phyloP scores from a whole-genome alignment of 306 rosid species.

The Purshia tridentata region DNA sequence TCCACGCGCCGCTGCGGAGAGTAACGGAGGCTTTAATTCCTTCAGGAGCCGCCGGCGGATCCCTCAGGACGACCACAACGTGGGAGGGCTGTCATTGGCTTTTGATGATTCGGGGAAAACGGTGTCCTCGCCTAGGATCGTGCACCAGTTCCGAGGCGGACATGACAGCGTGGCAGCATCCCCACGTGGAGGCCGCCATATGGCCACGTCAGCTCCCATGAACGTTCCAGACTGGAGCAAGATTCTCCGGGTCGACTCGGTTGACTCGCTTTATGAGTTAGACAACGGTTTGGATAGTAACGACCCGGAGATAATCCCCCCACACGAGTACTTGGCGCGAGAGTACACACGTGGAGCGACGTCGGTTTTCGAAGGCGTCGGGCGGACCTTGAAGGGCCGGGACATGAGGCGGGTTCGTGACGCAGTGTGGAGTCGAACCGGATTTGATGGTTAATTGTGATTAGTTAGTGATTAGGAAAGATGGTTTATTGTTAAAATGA shows the following conservation, averaged over 20 bases:
- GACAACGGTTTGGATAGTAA: constrained; percentile 42
- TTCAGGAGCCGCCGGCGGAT: constrained; percentile 32
- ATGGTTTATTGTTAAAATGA: neutral
- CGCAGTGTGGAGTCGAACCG: constrained; percentile 97
- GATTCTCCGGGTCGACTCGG: constrained; percentile 84
- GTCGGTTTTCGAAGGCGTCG: constrained; percentile 92
- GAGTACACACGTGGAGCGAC: constrained; percentile 64
- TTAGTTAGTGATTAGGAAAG: neutral
- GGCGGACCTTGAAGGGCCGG: constrained; percentile 90
- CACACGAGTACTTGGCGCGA: constrained; percentile 93
- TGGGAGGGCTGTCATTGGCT: constrained; percentile 71
- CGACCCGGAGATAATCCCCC: constrained; percentile 77
- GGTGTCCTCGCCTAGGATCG: constrained; percentile 48
- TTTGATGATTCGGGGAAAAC: constrained; percentile 51
- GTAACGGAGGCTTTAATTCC: constrained; percentile 21
- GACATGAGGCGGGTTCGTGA: constrained; percentile 94
- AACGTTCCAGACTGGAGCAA: constrained; percentile 99
- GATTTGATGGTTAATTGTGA: constrained; percentile 63
- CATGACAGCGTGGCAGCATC: constrained; percentile 41
- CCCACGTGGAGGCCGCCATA: constrained; percentile 39
- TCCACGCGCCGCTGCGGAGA: constrained; percentile 20
- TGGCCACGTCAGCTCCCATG: constrained; percentile 80
- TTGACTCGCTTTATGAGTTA: constrained; percentile 59
- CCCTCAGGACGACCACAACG: constrained; percentile 32
- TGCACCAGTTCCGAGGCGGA: constrained; percentile 65